A percentile compares a stretch with the other conserved stretches of the same genome.
These are phyloP conservation scores for Hymenochaete sp. DNA, from an alignment of 1,284 basidiomycete species.

Conservation along the genomic window DNA sequence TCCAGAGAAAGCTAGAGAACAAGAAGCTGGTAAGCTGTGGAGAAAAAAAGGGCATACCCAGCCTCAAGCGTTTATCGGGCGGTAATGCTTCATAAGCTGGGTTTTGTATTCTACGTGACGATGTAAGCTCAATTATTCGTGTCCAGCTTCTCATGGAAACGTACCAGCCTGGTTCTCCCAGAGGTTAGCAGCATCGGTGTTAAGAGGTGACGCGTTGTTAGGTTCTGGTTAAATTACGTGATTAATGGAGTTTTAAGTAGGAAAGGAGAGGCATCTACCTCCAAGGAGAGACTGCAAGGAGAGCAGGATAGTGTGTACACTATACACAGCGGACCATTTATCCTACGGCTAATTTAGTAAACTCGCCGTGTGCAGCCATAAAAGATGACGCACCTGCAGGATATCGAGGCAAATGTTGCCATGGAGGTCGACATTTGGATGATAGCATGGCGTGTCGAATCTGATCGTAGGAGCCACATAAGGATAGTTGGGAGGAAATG, in stretches of 20 bases:
- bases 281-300: constrained; percentile 79
- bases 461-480: constrained; percentile 73
- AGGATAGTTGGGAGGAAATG: constrained; percentile 78
- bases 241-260: constrained; percentile 1
- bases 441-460: constrained; percentile 77
- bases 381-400: constrained; percentile 45
- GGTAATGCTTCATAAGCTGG: constrained; percentile 68
- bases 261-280: constrained; percentile 38
- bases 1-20: constrained; percentile 10
- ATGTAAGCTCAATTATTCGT: constrained; percentile 1
- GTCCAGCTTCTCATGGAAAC: constrained; percentile 17
- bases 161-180: constrained; percentile 64
- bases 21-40: not conserved
- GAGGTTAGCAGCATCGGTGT: constrained; percentile 70
- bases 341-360: constrained; percentile 39
- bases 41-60: constrained; percentile 27
- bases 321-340: constrained; percentile 87
- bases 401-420: constrained; percentile 82
- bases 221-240: constrained; percentile 49
- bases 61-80: constrained; percentile 44
- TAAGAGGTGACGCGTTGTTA: constrained; percentile 82
- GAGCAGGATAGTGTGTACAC: constrained; percentile 80
- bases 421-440: constrained; percentile 76
- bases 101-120: constrained; percentile 50
- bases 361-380: constrained; percentile 7